These are phyloP conservation scores for Arthrobotrys conoides DNA, from an alignment of 2,329 filamentous ascomycete species.

Conservation along the genomic window DNA sequence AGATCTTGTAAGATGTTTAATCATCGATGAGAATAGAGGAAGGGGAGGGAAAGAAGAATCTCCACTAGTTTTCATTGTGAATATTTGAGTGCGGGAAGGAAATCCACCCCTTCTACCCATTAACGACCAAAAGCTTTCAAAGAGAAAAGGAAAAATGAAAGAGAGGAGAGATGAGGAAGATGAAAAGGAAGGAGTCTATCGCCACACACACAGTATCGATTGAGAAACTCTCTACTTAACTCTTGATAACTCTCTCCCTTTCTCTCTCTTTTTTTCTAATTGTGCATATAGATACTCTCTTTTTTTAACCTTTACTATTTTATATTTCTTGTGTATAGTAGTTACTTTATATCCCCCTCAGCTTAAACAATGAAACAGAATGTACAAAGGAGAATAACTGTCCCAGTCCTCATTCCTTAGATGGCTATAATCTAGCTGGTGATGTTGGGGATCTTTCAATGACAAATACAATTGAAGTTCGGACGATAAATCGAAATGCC, in stretches of 20 bases:
- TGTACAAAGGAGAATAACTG: constrained; percentile 36
- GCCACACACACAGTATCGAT: background rate
- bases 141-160: background rate
- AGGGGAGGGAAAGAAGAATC: constrained; percentile 7
- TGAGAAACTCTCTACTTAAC: constrained; percentile 37
- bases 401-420: background rate
- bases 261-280: background rate
- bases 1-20: constrained; percentile 69
- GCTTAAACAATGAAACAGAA: constrained; percentile 36
- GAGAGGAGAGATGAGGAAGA: background rate
- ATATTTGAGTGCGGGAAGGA: constrained; percentile 36
- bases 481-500: constrained; percentile 17
- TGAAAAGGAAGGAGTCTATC: background rate
- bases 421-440: background rate
- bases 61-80: constrained; percentile 41
- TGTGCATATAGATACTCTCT: constrained; percentile 15
- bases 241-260: constrained; percentile 18
- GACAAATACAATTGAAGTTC: constrained; percentile 14
- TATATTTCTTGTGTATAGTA: constrained; percentile 58
- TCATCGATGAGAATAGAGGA: background rate
- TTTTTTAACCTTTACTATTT: constrained; percentile 25
- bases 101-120: background rate
- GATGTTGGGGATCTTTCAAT: background rate
- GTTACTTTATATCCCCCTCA: constrained; percentile 49
- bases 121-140: constrained; percentile 18